A percentile compares a stretch with the other conserved stretches of the same genome.
These are phyloP conservation scores for Amanita phalloides DNA, from an alignment of 768 basidiomycete genomes.

Conservation along the genomic window DNA sequence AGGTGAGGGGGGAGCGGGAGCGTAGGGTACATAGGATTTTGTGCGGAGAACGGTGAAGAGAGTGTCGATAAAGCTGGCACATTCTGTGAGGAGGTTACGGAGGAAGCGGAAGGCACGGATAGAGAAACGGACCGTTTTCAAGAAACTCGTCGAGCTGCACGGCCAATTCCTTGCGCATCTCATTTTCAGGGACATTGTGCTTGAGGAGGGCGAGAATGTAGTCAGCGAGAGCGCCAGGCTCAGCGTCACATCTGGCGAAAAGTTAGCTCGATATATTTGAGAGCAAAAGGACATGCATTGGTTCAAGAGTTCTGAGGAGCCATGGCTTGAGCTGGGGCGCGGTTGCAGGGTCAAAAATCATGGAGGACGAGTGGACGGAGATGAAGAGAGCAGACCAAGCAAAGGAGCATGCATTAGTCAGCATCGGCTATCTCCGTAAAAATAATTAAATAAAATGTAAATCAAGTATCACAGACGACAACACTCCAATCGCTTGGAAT, in stretches of 20 bases:
- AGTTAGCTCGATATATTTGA: constrained; percentile 10
- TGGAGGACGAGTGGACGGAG: constrained; percentile 14
- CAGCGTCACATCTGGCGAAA: constrained; percentile 79
- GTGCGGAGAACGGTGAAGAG: constrained; percentile 79
- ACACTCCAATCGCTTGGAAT: constrained; percentile 79
- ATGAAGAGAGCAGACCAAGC: not conserved
- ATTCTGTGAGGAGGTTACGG: constrained; percentile 32
- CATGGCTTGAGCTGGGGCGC: constrained; percentile 69
- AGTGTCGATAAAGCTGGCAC: constrained; percentile 66
- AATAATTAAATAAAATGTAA: not conserved
- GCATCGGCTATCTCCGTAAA: constrained; percentile 1
- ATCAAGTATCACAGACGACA: constrained; percentile 19
- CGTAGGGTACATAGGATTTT: constrained; percentile 78
- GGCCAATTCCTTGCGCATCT: constrained; percentile 71
- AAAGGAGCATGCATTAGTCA: constrained; percentile 1
- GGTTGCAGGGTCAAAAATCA: constrained; percentile 62
- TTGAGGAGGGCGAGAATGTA: constrained; percentile 91
- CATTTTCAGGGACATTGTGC: constrained; percentile 74
- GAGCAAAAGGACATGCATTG: constrained; percentile 50
- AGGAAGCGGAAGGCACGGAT: constrained; percentile 6
- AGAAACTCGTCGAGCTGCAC: constrained; percentile 86
- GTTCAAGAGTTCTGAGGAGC: constrained; percentile 83
- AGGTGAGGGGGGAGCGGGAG: constrained; percentile 27
- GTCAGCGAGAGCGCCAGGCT: constrained; percentile 86
- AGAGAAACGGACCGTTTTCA: constrained; percentile 57